phyloP scores from a whole-genome alignment of 148 eudicot genomes.

The Amaranthus hypochondriacus region DNA sequence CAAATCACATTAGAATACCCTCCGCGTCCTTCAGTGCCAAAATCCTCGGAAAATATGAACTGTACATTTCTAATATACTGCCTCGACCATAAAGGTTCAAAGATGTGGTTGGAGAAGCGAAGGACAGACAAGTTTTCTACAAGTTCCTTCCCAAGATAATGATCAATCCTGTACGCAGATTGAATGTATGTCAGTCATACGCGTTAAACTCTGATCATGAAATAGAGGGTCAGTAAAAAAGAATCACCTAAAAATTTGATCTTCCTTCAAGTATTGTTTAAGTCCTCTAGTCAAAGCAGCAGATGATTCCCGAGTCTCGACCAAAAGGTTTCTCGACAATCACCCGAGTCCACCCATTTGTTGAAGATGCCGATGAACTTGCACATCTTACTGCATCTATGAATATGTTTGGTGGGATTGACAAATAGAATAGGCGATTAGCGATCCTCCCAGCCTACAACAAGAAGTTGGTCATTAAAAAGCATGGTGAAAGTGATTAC shows the following conservation, averaged over 20 bases:
- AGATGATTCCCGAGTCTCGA: slow-evolving; percentile 95
- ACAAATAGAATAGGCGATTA: slow-evolving; percentile 91
- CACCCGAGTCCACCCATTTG: slow-evolving; percentile 92
- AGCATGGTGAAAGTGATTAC: too few relatives aligned
- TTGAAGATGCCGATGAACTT: slow-evolving; percentile 79
- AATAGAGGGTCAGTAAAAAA: background rate
- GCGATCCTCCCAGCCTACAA: slow-evolving; percentile 75
- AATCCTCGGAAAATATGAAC: slow-evolving; percentile 91
- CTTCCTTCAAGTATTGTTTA: slow-evolving; percentile 80
- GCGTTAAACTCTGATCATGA: background rate
- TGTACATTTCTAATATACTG: slow-evolving; percentile 95
- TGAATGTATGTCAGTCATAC: slow-evolving; percentile 11
- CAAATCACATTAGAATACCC: slow-evolving; percentile 49
- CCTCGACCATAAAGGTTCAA: slow-evolving; percentile 97
- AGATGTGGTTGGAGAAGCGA: slow-evolving; percentile 92
- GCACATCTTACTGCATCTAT: slow-evolving; percentile 87
- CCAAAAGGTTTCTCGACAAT: slow-evolving; percentile 99
- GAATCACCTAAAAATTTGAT: slow-evolving; percentile 84
- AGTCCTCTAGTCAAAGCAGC: slow-evolving; percentile 85
- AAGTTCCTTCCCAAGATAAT: slow-evolving; percentile 93
- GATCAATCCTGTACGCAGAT: slow-evolving; percentile 74
- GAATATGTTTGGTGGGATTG: slow-evolving; percentile 95
- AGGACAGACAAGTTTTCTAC: slow-evolving; percentile 96
- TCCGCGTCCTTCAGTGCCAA: slow-evolving; percentile 99
- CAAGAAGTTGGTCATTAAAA: background rate